phyloP scores from a whole-genome alignment of 192 early-diverging fungal genomes.

The Coemansia sp. region DNA sequence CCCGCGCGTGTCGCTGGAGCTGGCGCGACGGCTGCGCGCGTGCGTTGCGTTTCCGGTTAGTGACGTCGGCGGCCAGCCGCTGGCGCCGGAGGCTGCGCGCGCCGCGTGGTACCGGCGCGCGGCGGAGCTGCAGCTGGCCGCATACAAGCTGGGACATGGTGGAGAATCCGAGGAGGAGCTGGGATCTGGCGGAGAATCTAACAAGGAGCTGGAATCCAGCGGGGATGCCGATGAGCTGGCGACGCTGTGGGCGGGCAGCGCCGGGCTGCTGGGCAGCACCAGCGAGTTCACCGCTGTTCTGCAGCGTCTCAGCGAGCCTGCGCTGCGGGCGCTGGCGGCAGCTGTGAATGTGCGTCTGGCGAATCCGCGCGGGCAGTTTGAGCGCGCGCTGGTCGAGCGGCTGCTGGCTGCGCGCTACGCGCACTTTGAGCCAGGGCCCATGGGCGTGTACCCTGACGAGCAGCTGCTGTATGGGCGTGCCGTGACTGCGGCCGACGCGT shows the following conservation, averaged over 20 bases:
- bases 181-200: too few species aligned
- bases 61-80: slow-evolving; percentile 71
- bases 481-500: slow-evolving; percentile 62
- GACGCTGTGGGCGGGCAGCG: slow-evolving; percentile 69
- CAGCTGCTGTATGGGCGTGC: slow-evolving; percentile 66
- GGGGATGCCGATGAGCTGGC: slow-evolving; percentile 23
- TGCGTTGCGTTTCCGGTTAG: slow-evolving; percentile 67
- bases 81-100: slow-evolving; percentile 63
- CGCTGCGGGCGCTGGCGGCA: slow-evolving; percentile 57
- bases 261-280: slow-evolving; percentile 60
- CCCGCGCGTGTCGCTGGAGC: slow-evolving; percentile 16
- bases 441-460: slow-evolving; percentile 40
- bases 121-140: slow-evolving; percentile 66
- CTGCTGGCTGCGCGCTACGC: too few species aligned
- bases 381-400: slow-evolving; percentile 5
- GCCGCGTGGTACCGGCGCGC: slow-evolving; percentile 60
- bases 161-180: too few species aligned
- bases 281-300: slow-evolving; percentile 55
- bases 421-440: slow-evolving; percentile 55
- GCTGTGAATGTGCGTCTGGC: slow-evolving; percentile 58
- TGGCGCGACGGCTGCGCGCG: slow-evolving; percentile 64
- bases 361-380: slow-evolving; percentile 17
- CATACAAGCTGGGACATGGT: slow-evolving; percentile 68
- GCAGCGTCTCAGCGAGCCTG: slow-evolving; percentile 36
- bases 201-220: too few species aligned